Base-by-base conservation (phyloP, 2,329 filamentous ascomycete species). In the Truncatella angustata region DNA sequence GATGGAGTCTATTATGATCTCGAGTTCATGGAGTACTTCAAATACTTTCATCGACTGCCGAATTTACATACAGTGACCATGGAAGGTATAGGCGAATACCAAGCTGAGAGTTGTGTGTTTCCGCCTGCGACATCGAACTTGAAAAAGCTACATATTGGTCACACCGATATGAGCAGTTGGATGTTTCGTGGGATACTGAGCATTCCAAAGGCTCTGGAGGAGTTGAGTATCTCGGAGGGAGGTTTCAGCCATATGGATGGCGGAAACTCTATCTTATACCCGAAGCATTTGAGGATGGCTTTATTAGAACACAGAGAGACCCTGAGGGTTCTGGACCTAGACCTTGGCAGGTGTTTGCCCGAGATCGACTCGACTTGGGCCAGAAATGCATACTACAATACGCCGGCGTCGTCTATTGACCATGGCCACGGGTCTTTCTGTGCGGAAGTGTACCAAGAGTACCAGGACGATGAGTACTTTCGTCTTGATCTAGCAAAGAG, bases 301-400 rank as follows among this genome's bases (percentile, higher is more conserved):
- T 24, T 45, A 16, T 24, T 45, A 16, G 42, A 32, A 7, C 23
- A 45, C 23, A 32, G 30, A 11, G 26, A 32, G 14, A 45, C 42
- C 24, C 26, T 45, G 24, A 12, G 42, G 16, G 42, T 45, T 11
- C 42, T 45, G 23, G 42, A 45, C 23, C 42, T 45, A n/a, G 42
- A 45, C 24, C 3, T n/a, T 26, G 42, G 23, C 16, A 32, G 23
- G 23, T 11, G 5, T 24, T 3, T 32, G 10, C 14, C 24, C 4
- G 11, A n/a, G 10, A 28, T 12, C 16, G 16, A 26, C 26, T n/a
- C 4, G 4, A 16, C n/a, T 6, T 21, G 4, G 0, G 12, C 23
- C 16, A 21, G 20, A 40, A 21, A 21, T 21, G 24, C 24, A 21
- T 18, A 21, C 12, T 40, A 40, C 37, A 21, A 40, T 10, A 14